phyloP scores from a whole-genome alignment of 2,329 filamentous ascomycete genomes.

The Pseudogymnoascus sp. region DNA sequence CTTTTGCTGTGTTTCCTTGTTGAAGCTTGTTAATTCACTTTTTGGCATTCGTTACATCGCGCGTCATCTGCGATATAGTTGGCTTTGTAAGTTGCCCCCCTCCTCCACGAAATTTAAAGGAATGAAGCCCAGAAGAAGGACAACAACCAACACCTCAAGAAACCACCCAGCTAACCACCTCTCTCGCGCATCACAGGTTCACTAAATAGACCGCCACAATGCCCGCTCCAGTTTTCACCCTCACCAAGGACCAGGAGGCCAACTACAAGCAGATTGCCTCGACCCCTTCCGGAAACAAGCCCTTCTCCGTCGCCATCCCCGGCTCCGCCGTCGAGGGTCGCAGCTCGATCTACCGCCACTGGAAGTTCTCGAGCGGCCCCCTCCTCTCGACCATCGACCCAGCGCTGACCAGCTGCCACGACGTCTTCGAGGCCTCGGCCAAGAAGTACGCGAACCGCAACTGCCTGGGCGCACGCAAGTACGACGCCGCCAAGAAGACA shows the following conservation, averaged over 20 bases:
- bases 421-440: slow-evolving; percentile 66
- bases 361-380: slow-evolving; percentile 62
- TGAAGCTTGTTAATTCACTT: background rate
- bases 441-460: slow-evolving; percentile 55
- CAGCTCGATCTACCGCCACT: slow-evolving; percentile 74
- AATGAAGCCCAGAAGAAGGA: background rate
- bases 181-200: background rate
- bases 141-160: background rate
- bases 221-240: background rate
- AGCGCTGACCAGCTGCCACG: slow-evolving; percentile 62
- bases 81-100: background rate
- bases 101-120: background rate
- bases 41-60: background rate
- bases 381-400: slow-evolving; percentile 68
- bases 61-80: background rate
- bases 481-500: slow-evolving; percentile 63
- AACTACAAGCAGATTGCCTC: slow-evolving; percentile 18
- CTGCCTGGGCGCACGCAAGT: slow-evolving; percentile 75
- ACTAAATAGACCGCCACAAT: background rate
- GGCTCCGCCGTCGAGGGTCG: slow-evolving; percentile 66
- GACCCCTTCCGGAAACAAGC: slow-evolving; percentile 31
- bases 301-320: slow-evolving; percentile 71
- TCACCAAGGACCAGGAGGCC: slow-evolving; percentile 19
- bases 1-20: background rate
- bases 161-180: background rate